Evolutionary conservation across 768 basidiomycete genomes (phyloP).

Genomic region (Cantharellus cinnabarinus): DNA sequence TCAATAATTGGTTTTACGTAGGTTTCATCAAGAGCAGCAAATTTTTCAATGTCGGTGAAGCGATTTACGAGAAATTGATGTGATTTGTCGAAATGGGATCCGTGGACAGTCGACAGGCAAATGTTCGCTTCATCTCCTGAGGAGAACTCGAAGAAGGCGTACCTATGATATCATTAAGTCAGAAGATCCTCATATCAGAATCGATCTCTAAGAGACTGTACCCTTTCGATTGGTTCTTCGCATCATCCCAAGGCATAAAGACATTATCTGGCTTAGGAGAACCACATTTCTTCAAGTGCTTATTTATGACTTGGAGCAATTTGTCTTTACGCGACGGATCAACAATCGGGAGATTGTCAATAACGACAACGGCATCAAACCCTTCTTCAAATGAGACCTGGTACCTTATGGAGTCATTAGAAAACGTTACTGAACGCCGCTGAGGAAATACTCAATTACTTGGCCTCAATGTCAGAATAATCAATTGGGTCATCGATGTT

Average conservation of each 20-base stretch:
- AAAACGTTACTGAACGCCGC: neutral
- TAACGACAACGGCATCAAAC: slow-evolving; percentile 78
- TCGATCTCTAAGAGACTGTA: slow-evolving; percentile 17
- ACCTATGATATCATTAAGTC: slow-evolving; percentile 25
- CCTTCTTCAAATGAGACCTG: slow-evolving; percentile 65
- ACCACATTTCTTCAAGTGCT: slow-evolving; percentile 73
- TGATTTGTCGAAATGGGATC: slow-evolving; percentile 69
- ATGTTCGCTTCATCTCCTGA: slow-evolving; percentile 47
- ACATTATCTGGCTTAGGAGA: slow-evolving; percentile 59
- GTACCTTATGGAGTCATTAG: slow-evolving; percentile 78
- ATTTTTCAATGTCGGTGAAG: slow-evolving; percentile 79
- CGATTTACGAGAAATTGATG: slow-evolving; percentile 72
- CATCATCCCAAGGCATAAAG: slow-evolving; percentile 73
- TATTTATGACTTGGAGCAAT: slow-evolving; percentile 59
- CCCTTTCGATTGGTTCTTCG: slow-evolving; percentile 81
- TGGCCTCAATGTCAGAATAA: slow-evolving; percentile 1
- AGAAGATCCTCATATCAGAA: neutral
- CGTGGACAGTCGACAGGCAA: slow-evolving; percentile 46
- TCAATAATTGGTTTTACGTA: slow-evolving; percentile 57
- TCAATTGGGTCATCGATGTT: neutral
- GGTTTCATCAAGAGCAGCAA: slow-evolving; percentile 51
- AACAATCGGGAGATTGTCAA: slow-evolving; percentile 83
- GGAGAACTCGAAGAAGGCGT: slow-evolving; percentile 62
- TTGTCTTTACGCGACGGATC: slow-evolving; percentile 70
- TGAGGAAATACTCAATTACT: neutral